Conservation (phyloP, 116 monocot species). For the Zostera marina region DNA sequence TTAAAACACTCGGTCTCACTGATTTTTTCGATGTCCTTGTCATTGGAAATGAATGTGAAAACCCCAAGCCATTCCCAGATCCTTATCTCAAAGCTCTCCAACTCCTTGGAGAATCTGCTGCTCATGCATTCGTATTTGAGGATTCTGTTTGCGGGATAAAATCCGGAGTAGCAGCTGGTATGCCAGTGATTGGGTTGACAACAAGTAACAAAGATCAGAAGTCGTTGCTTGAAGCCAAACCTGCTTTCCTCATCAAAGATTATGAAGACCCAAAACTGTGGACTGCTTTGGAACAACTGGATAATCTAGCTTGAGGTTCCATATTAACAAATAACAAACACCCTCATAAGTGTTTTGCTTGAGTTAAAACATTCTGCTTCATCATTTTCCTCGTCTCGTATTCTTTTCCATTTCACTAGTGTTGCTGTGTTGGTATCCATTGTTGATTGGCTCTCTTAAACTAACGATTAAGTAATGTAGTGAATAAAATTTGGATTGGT, state of each 20-base stretch:
- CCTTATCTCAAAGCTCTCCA: conserved; percentile 58
- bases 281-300: conserved; percentile 33
- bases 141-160: conserved; percentile 65
- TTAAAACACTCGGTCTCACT: conserved; percentile 47
- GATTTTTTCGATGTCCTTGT: conserved; percentile 60
- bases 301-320: conserved; percentile 3
- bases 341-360: too few species aligned
- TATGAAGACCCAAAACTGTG: conserved; percentile 64
- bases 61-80: conserved; percentile 80
- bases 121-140: conserved; percentile 70
- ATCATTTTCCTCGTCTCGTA: too few species aligned
- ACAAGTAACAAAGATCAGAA: conserved; percentile 52
- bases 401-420: too few species aligned
- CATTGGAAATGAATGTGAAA: conserved; percentile 62
- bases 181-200: conserved; percentile 49
- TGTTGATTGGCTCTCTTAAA: too few species aligned
- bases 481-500: too few species aligned
- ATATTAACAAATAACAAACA: not conserved
- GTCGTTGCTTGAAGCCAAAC: conserved; percentile 32
- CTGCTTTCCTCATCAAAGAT: conserved; percentile 47
- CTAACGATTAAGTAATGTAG: too few species aligned
- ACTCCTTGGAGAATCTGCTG: conserved; percentile 29
- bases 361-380: too few species aligned
- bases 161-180: conserved; percentile 71
- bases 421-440: too few species aligned